Base-by-base conservation (phyloP, 305 asterid genomes). In the Coffea humblotiana region DNA sequence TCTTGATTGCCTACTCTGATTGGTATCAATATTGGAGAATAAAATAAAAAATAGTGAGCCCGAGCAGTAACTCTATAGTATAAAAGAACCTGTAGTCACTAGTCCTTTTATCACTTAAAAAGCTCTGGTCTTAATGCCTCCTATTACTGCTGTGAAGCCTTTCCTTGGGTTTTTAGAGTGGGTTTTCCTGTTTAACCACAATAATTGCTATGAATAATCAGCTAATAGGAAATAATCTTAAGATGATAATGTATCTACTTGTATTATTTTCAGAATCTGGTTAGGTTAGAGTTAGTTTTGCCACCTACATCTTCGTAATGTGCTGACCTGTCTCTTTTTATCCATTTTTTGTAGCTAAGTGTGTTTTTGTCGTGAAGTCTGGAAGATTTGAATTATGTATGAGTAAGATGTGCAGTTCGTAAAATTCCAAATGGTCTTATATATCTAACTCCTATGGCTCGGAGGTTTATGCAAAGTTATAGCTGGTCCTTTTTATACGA, bases 241-340 rank as follows among this genome's bases (percentile, higher is more conserved):
- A 27, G 35, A 29, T 65, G 21, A 14, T 29, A 65, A 27, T 71
- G 19, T 4, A 23, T 56, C 4, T 70, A 71, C 10, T 32, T 21
- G 47, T 45, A 12, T n/a, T n/a, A 47, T 47, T 48, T 40, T 48
- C 13, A 48, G 4, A n/a, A 71, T n/a, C 40, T 12, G 23, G 52
- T 71, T 2, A 1, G 0, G 60, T 71, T 71, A n/a, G 61, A 47
- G 23, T 25, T 71, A 47, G 61, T 51, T 51, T 12, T 69, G 21
- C 75, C 4, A 8, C 58, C 19, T 21, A 60, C 23, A 3, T 21
- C 12, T 45, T 27, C 11, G n/a, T 47, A 71, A 71, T 71, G 5
- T 71, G 56, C 56, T 71, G 18, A 43, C 35, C 75, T 71, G 75
- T 51, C 52, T 71, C 49, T 40, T 23, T n/a, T 27, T 71, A 47